These are phyloP conservation scores for Geopyxis carbonaria DNA, from an alignment of 495 filamentous ascomycete genomes.

Conservation along the genomic window DNA sequence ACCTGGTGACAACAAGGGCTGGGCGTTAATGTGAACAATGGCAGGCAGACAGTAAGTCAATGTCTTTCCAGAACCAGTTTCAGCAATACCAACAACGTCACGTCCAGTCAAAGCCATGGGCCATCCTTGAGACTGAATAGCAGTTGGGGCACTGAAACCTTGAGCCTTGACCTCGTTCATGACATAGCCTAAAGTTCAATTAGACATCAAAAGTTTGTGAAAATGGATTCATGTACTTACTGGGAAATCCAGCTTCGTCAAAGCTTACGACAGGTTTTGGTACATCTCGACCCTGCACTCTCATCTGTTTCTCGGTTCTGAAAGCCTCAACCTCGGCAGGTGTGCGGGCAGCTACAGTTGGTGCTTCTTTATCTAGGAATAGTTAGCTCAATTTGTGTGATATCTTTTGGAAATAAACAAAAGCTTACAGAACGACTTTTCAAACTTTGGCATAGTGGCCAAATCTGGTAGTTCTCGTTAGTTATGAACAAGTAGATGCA, in stretches of 20 bases:
- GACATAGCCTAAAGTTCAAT: slow-evolving; percentile 45
- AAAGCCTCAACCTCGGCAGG: slow-evolving; percentile 69
- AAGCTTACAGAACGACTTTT: slow-evolving; percentile 67
- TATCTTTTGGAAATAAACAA: not conserved
- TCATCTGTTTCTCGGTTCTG: slow-evolving; percentile 62
- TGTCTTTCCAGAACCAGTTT: slow-evolving; percentile 98
- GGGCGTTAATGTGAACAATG: slow-evolving; percentile 98
- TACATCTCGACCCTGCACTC: slow-evolving; percentile 56
- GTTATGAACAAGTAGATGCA: slow-evolving; percentile 5
- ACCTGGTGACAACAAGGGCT: slow-evolving; percentile 89
- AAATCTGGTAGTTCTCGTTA: slow-evolving; percentile 43
- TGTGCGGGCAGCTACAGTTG: slow-evolving; percentile 55
- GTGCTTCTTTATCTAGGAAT: slow-evolving; percentile 75
- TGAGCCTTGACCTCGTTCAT: slow-evolving; percentile 97
- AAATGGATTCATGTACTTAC: slow-evolving; percentile 12
- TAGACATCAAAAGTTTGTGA: not conserved
- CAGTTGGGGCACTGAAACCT: slow-evolving; percentile 77
- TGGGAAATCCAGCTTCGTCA: slow-evolving; percentile 90
- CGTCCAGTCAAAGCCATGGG: slow-evolving; percentile 97
- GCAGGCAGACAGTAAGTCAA: slow-evolving; percentile 95
- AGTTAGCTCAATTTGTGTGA: slow-evolving; percentile 5
- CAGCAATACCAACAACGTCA: slow-evolving; percentile 97
- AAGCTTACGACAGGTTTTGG: slow-evolving; percentile 91
- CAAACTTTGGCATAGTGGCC: slow-evolving; percentile 73
- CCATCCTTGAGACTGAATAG: slow-evolving; percentile 98